These are phyloP conservation scores for Annona cherimola DNA, from an alignment of 164 flowering plant genomes.

Conservation along the genomic window DNA sequence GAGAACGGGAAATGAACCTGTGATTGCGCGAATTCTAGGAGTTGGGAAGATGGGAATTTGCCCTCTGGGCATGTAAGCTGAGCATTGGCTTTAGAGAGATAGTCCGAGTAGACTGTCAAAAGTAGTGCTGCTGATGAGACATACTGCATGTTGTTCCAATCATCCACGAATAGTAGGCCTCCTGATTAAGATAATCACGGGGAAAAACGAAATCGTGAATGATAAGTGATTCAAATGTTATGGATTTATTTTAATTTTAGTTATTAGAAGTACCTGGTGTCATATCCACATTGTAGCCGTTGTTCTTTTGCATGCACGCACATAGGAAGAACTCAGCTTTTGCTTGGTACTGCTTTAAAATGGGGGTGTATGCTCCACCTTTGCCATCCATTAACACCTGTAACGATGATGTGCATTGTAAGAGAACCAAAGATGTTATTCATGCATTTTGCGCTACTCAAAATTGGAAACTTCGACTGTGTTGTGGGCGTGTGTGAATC, in stretches of 20 bases:
- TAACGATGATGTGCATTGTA: not conserved
- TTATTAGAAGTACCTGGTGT: conserved; percentile 56
- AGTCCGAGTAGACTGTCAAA: conserved; percentile 68
- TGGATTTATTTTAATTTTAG: not conserved
- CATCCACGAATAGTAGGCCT: conserved; percentile 55
- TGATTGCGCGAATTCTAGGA: conserved; percentile 65
- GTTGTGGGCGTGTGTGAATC: not conserved
- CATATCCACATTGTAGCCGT: conserved; percentile 57
- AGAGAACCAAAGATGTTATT: no score
- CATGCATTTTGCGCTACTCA: no score
- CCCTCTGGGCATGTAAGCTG: conserved; percentile 58
- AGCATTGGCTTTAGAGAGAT: conserved; percentile 44
- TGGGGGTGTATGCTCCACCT: conserved; percentile 47
- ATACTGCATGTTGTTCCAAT: conserved; percentile 88
- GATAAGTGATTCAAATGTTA: not conserved
- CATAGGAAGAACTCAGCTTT: conserved; percentile 85
- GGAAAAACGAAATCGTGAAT: not conserved
- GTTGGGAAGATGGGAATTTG: conserved; percentile 40
- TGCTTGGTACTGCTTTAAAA: conserved; percentile 64
- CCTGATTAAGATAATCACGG: conserved; percentile 29
- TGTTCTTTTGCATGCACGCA: conserved; percentile 71
- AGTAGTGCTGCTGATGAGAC: conserved; percentile 74
- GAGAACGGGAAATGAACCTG: conserved; percentile 40
- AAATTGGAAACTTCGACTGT: no score
- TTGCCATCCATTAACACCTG: conserved; percentile 65